A percentile compares a stretch with the other conserved stretches of the same genome.
Conservation (phyloP, 1,139 yeast genomes). For the Kurtzmaniella quercitrusa region DNA sequence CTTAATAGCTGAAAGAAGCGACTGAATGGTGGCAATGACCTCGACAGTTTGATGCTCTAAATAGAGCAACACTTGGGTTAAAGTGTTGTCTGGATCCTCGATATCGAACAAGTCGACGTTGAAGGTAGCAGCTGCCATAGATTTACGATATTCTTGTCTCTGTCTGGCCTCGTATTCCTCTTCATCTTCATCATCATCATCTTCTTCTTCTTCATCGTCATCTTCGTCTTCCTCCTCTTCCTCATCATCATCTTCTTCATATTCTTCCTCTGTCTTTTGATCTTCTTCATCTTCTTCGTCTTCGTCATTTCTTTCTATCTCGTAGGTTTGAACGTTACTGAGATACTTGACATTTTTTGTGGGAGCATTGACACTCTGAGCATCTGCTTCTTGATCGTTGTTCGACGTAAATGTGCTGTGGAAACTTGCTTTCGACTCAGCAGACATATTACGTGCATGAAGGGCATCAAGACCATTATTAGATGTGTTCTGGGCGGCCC, state of each 20-base stretch:
- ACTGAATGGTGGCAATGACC: slow-evolving; percentile 86
- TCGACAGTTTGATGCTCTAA: slow-evolving; percentile 92
- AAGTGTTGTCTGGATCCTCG: slow-evolving; percentile 82
- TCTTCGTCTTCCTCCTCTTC: slow-evolving; percentile 14
- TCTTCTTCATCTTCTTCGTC: slow-evolving; percentile 4
- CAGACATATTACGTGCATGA: slow-evolving; percentile 2
- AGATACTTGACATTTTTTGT: slow-evolving; percentile 14
- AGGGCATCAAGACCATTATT: not conserved
- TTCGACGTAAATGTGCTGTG: slow-evolving; percentile 6
- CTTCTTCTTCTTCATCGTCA: slow-evolving; percentile 17
- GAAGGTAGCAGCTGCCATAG: slow-evolving; percentile 55
- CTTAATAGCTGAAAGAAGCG: slow-evolving; percentile 70
- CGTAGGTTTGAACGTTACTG: slow-evolving; percentile 5
- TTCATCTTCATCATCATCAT: slow-evolving; percentile 19
- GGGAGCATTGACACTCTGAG: not conserved
- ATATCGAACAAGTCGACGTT: slow-evolving; percentile 74
- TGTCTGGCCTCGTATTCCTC: slow-evolving; percentile 35
- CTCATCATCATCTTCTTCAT: slow-evolving; percentile 13
- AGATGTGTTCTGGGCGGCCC: no score
- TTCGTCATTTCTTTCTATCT: not conserved
- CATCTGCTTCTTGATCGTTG: not conserved
- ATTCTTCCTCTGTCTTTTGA: slow-evolving; percentile 10
- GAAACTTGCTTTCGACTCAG: slow-evolving; percentile 9
- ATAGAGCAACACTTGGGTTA: slow-evolving; percentile 77
- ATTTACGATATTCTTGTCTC: slow-evolving; percentile 46